Evolutionary conservation across 495 filamentous ascomycete species (phyloP).

Genomic region (Penicillium ochrochloron): DNA sequence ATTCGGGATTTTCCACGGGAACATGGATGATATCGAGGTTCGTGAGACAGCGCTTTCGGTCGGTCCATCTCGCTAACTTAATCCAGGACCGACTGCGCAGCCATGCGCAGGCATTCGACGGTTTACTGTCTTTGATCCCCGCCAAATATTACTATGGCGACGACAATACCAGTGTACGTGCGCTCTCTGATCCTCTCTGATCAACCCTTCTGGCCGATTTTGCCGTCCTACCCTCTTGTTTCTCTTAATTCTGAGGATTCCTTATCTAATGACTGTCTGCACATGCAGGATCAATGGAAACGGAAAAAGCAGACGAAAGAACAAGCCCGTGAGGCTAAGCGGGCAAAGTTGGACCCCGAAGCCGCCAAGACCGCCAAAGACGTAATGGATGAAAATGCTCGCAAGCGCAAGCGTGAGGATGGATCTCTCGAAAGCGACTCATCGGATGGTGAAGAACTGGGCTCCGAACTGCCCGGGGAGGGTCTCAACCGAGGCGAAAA

Average conservation of each 20-base stretch:
- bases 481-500: conserved; percentile 44
- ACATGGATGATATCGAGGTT: conserved; percentile 55
- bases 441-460: conserved; percentile 51
- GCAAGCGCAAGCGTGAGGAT: conserved; percentile 69
- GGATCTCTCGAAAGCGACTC: conserved; percentile 47
- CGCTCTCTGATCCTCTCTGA: conserved; percentile 14
- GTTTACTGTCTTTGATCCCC: conserved; percentile 88
- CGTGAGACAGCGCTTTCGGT: conserved; percentile 22
- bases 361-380: conserved; percentile 81
- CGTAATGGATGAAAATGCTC: conserved; percentile 77
- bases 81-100: conserved; percentile 77
- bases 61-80: conserved; percentile 17
- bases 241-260: conserved; percentile 16
- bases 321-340: conserved; percentile 73
- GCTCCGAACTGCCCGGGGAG: conserved; percentile 48
- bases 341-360: conserved; percentile 85
- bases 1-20: conserved; percentile 16
- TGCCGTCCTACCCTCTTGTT: conserved; percentile 10
- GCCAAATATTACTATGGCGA: conserved; percentile 91
- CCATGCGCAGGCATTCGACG: conserved; percentile 87
- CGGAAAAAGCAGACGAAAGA: conserved; percentile 88
- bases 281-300: conserved; percentile 78
- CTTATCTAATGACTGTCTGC: conserved; percentile 43
- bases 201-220: conserved; percentile 8
- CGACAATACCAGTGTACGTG: conserved; percentile 75